phyloP scores from a whole-genome alignment of 225 moss, liverwort and hornwort species.

The Bryum argenteum region DNA sequence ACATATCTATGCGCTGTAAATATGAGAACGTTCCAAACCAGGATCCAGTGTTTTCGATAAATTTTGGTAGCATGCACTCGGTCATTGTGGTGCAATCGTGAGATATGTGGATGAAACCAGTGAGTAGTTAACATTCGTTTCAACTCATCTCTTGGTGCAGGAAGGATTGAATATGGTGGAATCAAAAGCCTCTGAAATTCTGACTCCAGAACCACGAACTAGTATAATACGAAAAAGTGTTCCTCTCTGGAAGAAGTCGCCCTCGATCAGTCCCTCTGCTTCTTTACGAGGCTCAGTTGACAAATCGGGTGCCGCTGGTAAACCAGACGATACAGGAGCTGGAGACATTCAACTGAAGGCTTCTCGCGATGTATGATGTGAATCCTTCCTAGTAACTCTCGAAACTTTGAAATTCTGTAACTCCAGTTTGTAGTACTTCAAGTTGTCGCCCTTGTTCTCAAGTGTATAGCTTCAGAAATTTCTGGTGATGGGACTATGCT shows the following conservation, averaged over 20 bases:
- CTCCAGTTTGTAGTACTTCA: not conserved
- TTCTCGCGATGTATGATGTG: constrained; percentile 84
- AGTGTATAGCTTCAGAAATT: not conserved
- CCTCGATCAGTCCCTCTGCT: constrained; percentile 58
- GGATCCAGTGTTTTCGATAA: constrained; percentile 9
- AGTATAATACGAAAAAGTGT: constrained; percentile 45
- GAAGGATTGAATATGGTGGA: constrained; percentile 90
- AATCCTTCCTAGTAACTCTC: constrained; percentile 21
- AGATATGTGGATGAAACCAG: constrained; percentile 2
- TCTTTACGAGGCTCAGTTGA: constrained; percentile 61
- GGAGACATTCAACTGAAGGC: constrained; percentile 84
- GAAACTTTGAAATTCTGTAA: not conserved
- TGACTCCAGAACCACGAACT: constrained; percentile 60
- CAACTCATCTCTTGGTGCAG: constrained; percentile 37
- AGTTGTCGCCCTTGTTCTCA: constrained; percentile 4
- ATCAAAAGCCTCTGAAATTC: constrained; percentile 62
- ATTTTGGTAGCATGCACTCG: constrained; percentile 4
- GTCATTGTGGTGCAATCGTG: not conserved
- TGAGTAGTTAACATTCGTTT: not conserved
- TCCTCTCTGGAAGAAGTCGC: constrained; percentile 69
- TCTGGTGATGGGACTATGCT: not conserved
- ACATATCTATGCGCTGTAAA: constrained; percentile 4
- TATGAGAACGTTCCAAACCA: not conserved
- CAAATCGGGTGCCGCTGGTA: constrained; percentile 40
- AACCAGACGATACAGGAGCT: constrained; percentile 46